These are phyloP conservation scores for Mychonastes homosphaera DNA, from an alignment of 139 green algal genomes.

Conservation along the genomic window DNA sequence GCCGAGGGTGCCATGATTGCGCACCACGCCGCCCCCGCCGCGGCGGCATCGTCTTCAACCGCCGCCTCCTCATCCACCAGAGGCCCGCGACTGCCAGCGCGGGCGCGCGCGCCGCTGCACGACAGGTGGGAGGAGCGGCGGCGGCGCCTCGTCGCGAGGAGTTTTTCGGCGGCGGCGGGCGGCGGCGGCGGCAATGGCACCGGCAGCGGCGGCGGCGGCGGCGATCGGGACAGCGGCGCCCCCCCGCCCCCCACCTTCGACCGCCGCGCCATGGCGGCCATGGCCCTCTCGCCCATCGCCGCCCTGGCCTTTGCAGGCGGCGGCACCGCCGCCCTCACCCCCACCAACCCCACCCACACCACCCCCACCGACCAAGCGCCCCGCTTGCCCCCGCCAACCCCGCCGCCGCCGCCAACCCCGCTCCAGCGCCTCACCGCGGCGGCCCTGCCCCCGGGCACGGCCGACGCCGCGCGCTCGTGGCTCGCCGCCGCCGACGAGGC, in stretches of 20 bases:
- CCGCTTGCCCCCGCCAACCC: neutral
- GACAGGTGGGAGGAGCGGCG: neutral
- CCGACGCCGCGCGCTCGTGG: conserved; percentile 8
- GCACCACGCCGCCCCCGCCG: too few species aligned
- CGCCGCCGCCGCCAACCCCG: conserved; percentile 2
- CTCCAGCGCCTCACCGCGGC: conserved; percentile 5
- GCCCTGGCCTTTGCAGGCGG: conserved; percentile 40
- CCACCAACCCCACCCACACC: too few species aligned
- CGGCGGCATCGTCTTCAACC: too few species aligned
- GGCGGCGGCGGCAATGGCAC: too few species aligned
- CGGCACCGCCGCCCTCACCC: too few species aligned
- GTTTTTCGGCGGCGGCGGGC: neutral
- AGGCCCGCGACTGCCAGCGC: too few species aligned
- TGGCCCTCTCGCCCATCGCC: conserved; percentile 44
- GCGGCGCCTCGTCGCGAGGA: conserved; percentile 1
- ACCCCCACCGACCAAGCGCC: neutral
- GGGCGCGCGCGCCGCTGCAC: neutral
- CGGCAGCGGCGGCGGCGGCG: conserved; percentile 3
- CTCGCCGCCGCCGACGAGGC: conserved; percentile 6
- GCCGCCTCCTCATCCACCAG: too few species aligned
- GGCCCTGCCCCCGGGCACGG: conserved; percentile 1
- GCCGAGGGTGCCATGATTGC: neutral
- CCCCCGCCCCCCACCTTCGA: neutral
- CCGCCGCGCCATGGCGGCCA: conserved; percentile 30
- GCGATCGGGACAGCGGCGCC: conserved; percentile 4